A percentile compares a stretch with the other conserved stretches of the same genome.
Conservation (phyloP, 2,329 filamentous ascomycete genomes). For the Pyrenochaeta sp. region DNA sequence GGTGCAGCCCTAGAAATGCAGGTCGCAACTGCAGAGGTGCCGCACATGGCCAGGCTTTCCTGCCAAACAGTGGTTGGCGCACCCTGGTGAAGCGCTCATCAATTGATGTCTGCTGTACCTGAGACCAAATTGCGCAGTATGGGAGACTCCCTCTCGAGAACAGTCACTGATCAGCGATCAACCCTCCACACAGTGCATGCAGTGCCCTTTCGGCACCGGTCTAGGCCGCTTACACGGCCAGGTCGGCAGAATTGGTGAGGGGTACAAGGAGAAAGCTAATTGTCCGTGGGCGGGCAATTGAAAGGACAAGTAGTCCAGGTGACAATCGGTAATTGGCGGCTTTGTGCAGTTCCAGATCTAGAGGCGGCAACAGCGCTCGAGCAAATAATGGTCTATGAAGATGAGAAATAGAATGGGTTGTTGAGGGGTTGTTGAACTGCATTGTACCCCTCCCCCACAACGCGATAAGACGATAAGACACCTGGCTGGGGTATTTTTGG, state of each 20-base stretch:
- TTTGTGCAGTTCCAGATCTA: slow-evolving; percentile 13
- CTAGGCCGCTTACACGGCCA: slow-evolving; percentile 8
- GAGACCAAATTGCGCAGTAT: slow-evolving; percentile 4
- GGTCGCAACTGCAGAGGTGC: slow-evolving; percentile 40
- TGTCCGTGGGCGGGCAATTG: slow-evolving; percentile 8
- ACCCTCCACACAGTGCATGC: slow-evolving; percentile 7
- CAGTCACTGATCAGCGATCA: slow-evolving; percentile 12
- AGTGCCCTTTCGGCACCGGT: slow-evolving; percentile 12
- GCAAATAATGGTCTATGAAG: slow-evolving; percentile 10
- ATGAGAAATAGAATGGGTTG: slow-evolving; percentile 3
- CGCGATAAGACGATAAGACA: slow-evolving; percentile 39
- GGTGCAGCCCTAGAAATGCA: slow-evolving; percentile 34
- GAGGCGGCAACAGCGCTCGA: slow-evolving; percentile 20
- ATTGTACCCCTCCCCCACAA: slow-evolving; percentile 24
- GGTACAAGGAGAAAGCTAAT: slow-evolving; percentile 17
- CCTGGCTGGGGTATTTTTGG: slow-evolving; percentile 1
- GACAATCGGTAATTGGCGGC: slow-evolving; percentile 28
- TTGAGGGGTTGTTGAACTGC: slow-evolving; percentile 14
- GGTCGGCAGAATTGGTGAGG: slow-evolving; percentile 26
- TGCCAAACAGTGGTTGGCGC: slow-evolving; percentile 20
- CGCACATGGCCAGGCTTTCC: slow-evolving; percentile 21
- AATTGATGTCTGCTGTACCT: slow-evolving; percentile 7
- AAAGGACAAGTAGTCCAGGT: slow-evolving; percentile 5
- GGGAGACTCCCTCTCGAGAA: background rate
- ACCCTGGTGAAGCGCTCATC: slow-evolving; percentile 9